Conservation (phyloP, 2,329 filamentous ascomycete genomes). For the Alternaria longipes region DNA sequence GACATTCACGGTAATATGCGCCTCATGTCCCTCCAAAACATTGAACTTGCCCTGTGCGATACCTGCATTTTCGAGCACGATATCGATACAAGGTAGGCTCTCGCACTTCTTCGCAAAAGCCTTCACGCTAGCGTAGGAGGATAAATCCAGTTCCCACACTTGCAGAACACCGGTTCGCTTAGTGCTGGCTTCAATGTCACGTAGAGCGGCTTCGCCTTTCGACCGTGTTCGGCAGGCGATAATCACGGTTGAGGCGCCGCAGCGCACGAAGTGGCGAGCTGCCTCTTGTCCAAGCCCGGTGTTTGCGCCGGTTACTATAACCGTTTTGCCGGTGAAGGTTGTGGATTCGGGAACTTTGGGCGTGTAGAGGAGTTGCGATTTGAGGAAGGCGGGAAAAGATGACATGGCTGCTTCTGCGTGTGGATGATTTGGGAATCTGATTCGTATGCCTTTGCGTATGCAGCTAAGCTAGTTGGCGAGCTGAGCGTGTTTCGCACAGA, state of each 20-base stretch:
- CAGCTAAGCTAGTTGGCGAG: no score
- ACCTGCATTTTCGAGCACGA: slow-evolving; percentile 48
- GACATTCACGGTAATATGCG: slow-evolving; percentile 47
- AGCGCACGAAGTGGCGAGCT: slow-evolving; percentile 51
- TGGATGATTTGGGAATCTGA: background rate
- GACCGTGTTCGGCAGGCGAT: slow-evolving; percentile 53
- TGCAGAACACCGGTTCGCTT: slow-evolving; percentile 46
- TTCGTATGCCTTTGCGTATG: no score
- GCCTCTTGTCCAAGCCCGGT: slow-evolving; percentile 45
- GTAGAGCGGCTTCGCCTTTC: slow-evolving; percentile 53
- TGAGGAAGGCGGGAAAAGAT: slow-evolving; percentile 10
- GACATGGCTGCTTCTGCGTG: background rate
- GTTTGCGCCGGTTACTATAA: slow-evolving; percentile 60
- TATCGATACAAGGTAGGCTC: slow-evolving; percentile 34
- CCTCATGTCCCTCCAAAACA: slow-evolving; percentile 33
- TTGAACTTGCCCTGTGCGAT: slow-evolving; percentile 33
- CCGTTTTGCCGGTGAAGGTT: slow-evolving; percentile 39
- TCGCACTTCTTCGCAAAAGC: slow-evolving; percentile 40
- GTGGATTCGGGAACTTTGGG: slow-evolving; percentile 4
- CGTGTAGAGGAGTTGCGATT: slow-evolving; percentile 7
- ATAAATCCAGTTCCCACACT: slow-evolving; percentile 57
- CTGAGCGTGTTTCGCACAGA: no score
- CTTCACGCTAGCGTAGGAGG: slow-evolving; percentile 49
- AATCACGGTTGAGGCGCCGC: slow-evolving; percentile 51
- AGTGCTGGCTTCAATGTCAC: slow-evolving; percentile 49